Percentiles rank a stretch among this genome's conserved stretches.
Conservation (phyloP, 1,284 basidiomycete genomes). For the Trichosporon asahii region DNA sequence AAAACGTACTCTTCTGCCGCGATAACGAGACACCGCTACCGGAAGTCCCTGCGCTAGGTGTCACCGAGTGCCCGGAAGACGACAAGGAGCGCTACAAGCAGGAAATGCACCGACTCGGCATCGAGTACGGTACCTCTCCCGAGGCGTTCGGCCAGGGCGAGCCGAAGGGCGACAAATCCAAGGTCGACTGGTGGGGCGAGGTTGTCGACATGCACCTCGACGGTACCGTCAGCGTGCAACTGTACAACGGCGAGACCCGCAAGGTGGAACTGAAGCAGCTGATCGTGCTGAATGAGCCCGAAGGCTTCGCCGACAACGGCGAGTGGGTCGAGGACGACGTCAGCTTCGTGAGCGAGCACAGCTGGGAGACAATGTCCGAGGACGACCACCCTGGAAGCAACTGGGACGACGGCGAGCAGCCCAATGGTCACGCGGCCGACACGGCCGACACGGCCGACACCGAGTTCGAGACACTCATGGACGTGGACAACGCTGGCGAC, state of each 20-base stretch:
- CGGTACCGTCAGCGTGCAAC: slow-evolving; percentile 45
- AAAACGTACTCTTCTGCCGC: slow-evolving; percentile 68
- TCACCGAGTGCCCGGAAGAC: slow-evolving; percentile 32
- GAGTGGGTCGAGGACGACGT: slow-evolving; percentile 26
- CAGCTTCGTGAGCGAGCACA: slow-evolving; percentile 26
- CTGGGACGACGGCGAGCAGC: slow-evolving; percentile 1
- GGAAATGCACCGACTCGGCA: slow-evolving; percentile 27
- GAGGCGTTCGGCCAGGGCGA: slow-evolving; percentile 18
- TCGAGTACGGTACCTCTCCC: slow-evolving; percentile 18
- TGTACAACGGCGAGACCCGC: slow-evolving; percentile 37
- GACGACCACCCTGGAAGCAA: slow-evolving; percentile 8
- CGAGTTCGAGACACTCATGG: slow-evolving; percentile 11
- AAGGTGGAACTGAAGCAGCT: slow-evolving; percentile 30
- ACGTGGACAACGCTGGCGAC: slow-evolving; percentile 8
- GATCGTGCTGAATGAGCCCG: slow-evolving; percentile 32
- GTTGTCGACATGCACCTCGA: slow-evolving; percentile 51
- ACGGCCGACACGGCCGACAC: background rate
- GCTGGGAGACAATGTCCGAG: slow-evolving; percentile 34
- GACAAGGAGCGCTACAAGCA: slow-evolving; percentile 23
- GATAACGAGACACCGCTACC: slow-evolving; percentile 38
- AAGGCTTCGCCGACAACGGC: slow-evolving; percentile 31
- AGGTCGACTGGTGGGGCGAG: slow-evolving; percentile 54
- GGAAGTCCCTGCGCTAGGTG: slow-evolving; percentile 42
- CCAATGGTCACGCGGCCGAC: background rate
- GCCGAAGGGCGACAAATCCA: slow-evolving; percentile 27